Base-by-base conservation (phyloP, 2,329 filamentous ascomycete genomes). In the Chalaropsis thielavioides region DNA sequence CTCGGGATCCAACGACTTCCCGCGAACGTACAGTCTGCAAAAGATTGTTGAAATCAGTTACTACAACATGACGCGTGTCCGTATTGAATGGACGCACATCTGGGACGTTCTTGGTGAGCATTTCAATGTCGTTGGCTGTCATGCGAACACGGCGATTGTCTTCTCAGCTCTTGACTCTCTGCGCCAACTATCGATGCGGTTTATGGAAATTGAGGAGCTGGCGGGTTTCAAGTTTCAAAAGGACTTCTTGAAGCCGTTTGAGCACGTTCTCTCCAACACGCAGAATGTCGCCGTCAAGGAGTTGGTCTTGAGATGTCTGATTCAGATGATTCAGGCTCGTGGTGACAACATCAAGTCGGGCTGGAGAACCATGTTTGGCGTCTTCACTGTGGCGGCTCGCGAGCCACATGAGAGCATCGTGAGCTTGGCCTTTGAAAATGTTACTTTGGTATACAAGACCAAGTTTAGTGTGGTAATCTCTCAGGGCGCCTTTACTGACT, bases 221-320 rank as follows among this genome's bases (percentile, higher is more conserved):
- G 90, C 94, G 0, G 94, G 95, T 71, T 99, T 99, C 83, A 97
- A 97, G 75, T 99, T 99, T 72, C 94, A 99, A 71, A 99, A 99
- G 74, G 92, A 99, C 73, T 99, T 99, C 74, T 77, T 99, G 64
- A 97, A 96, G 75, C 94, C 95, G 0, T 99, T 99, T 71, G 92
- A 99, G 76, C 90, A 97, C 74, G 91, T 99, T 70, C 90, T 99
- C 78, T 87, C 89, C 66, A 97, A 99, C 73, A 94, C 91, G 51
- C 90, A 81, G 68, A 90, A 94, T 68, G 86, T 96, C 19, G 86
- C 89, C 0, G 94, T 99, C 70, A 99, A 99, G 75, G 94, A 99
- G 71, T 92, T 99, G 88, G 90, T 96, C 58, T 78, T 99, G 27
- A 85, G 92, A 54, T 99, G 95, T 73, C 79, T 99, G 68, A 95